Evolutionary conservation across 345 rosid species (phyloP), one percentile per base, ranked within the genome.

Genomic region (Melaleuca quinquenervia): DNA sequence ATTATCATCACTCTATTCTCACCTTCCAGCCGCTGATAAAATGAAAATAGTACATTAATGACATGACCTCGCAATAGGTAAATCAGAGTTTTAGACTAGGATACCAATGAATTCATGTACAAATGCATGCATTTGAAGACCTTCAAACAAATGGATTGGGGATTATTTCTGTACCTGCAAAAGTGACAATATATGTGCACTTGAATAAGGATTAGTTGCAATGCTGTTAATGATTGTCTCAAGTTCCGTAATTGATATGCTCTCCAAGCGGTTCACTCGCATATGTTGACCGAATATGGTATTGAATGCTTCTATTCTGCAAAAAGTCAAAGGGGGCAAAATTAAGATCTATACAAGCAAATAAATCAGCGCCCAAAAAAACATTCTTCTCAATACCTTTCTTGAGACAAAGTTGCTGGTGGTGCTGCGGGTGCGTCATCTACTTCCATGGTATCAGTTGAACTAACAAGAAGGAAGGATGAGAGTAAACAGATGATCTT

Each of bases 1-100:
- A 91, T 94, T 83, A 97, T 93, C 99, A 96, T 96, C 91, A 97
- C 93, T 90, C 92, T 94, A 90, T 97, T 97, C 88, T 95, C 98
- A 84, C 94, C 96, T 89, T 97, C 97, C 87, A 97, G 91, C 92
- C 91, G 96, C 99, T 97, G 95, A 78, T 85, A 29, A 86, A 20
- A 85, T 6, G 80, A 51, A 84, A 24, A 6, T 32, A 58, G 32
- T 18, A 29, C 22, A 14, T 87, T 78, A 24, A 80, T 64, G 36
- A 74, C 3, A 64, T 24, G 52, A 49, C 1, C 55, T 52, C 82
- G 52, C 84, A 32, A 50, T 24, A 84, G 84, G 74, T 0, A 84
- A 86, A 45, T 88, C 50, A 50, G 50, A 80, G 48, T 36, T 70
- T 70, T 70, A 41, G 78, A 70, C 48, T 32, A 20, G 78, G 44